These are phyloP conservation scores for Ampelocalamus luodianensis DNA, from an alignment of 176 grass and related monocot genomes.

Conservation along the genomic window DNA sequence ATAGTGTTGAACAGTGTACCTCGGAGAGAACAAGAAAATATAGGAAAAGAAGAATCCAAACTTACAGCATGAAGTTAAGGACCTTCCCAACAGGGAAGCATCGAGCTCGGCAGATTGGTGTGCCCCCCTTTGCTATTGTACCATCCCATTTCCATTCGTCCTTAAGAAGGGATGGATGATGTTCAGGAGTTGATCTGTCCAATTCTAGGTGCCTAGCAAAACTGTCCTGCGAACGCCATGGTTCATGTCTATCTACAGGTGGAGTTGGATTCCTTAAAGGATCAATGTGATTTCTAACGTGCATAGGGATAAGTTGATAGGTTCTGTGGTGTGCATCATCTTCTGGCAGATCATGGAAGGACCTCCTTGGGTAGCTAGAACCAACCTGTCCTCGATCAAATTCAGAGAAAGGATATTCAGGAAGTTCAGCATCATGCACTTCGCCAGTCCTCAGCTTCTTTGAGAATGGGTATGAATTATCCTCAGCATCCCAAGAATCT, in stretches of 20 bases:
- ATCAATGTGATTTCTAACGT: constrained; percentile 31
- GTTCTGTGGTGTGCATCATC: constrained; percentile 45
- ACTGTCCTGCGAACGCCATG: constrained; percentile 50
- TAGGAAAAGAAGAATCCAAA: constrained; percentile 34
- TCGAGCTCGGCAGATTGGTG: constrained; percentile 79
- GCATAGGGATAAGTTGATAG: constrained; percentile 30
- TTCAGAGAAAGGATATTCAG: constrained; percentile 88
- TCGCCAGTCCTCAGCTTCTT: constrained; percentile 60
- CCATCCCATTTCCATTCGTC: constrained; percentile 98
- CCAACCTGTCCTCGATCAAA: constrained; percentile 52
- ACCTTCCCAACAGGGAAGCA: constrained; percentile 96
- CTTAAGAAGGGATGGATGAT: constrained; percentile 50
- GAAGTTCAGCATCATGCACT: constrained; percentile 75
- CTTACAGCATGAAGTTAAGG: constrained; percentile 98
- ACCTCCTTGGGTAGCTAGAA: constrained; percentile 50
- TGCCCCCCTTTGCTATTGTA: constrained; percentile 86
- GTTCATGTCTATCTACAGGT: constrained; percentile 53
- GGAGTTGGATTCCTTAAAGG: constrained; percentile 55
- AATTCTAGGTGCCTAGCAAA: constrained; percentile 53
- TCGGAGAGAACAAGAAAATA: constrained; percentile 5
- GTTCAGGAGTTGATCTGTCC: constrained; percentile 55
- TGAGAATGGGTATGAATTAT: constrained; percentile 51
- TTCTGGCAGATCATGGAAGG: constrained; percentile 48
- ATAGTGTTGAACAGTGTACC: constrained; percentile 19
- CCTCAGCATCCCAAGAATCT: constrained; percentile 59